Evolutionary conservation across 495 filamentous ascomycete genomes (phyloP).

Genomic region (Daldinia concentrica): DNA sequence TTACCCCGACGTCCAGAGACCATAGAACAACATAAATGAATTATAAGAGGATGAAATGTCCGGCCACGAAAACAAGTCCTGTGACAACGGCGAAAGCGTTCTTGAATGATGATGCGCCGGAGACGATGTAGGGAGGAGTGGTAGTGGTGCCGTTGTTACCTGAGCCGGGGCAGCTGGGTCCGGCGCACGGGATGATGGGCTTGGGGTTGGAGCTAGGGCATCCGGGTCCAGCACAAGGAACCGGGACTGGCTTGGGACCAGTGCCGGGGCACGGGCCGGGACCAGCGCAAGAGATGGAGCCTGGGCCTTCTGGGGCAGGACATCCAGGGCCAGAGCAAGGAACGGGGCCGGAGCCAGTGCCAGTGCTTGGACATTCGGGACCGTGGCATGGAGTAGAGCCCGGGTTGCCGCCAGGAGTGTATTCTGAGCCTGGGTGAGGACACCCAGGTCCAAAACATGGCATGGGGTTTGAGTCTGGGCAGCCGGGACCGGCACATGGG

Average conservation of each 20-base stretch:
- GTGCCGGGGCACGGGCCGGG: background rate
- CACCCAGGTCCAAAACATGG: background rate
- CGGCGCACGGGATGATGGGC: background rate
- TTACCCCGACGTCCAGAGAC: background rate
- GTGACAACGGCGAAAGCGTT: constrained; percentile 37
- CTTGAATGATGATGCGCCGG: constrained; percentile 43
- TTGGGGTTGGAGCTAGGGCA: background rate
- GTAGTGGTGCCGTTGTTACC: constrained; percentile 26
- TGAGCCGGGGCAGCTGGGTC: background rate
- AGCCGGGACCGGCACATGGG: background rate
- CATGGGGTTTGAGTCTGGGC: constrained; percentile 1
- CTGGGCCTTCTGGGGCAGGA: background rate
- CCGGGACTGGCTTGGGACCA: background rate
- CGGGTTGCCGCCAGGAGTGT: background rate
- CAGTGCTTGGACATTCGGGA: constrained; percentile 1
- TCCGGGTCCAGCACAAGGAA: background rate
- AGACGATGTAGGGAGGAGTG: constrained; percentile 20
- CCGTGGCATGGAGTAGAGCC: background rate
- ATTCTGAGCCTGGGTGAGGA: background rate
- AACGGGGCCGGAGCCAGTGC: constrained; percentile 11
- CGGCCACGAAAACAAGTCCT: constrained; percentile 39
- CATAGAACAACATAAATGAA: background rate
- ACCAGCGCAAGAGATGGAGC: background rate
- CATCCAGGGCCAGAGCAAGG: background rate
- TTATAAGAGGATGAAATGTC: constrained; percentile 43